phyloP scores from a whole-genome alignment of 495 filamentous ascomycete species.

The Daldinia vernicosa region DNA sequence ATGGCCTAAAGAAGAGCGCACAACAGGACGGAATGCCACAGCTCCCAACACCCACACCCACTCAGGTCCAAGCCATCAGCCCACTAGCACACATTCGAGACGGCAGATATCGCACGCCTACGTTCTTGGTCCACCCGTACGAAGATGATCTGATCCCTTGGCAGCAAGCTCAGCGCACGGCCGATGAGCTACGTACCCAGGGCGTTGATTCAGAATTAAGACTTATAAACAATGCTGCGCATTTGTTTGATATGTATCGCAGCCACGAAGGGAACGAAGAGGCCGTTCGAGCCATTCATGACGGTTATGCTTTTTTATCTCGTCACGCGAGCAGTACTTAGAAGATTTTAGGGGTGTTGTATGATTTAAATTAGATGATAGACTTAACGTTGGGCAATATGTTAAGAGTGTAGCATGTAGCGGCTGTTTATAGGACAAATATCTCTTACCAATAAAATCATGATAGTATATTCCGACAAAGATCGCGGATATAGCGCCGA shows the following conservation, averaged over 20 bases:
- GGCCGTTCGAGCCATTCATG: constrained; percentile 9
- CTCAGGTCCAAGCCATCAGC: constrained; percentile 47
- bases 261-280: constrained; percentile 18
- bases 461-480: no score
- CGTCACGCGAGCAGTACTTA: neutral
- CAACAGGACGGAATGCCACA: neutral
- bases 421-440: no score
- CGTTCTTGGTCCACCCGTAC: constrained; percentile 58
- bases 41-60: constrained; percentile 11
- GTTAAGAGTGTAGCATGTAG: no score
- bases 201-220: constrained; percentile 41
- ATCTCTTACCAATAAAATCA: no score
- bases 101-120: constrained; percentile 54
- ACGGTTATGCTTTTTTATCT: constrained; percentile 19
- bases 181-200: constrained; percentile 39
- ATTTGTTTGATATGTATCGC: constrained; percentile 26
- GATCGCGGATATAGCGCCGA: no score
- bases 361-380: no score
- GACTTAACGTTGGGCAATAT: no score
- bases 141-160: constrained; percentile 60
- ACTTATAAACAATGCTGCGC: constrained; percentile 12
- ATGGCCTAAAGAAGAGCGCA: constrained; percentile 26
- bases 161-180: constrained; percentile 49
- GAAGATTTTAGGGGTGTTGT: neutral
- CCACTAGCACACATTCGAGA: constrained; percentile 51